phyloP scores from a whole-genome alignment of 2,329 filamentous ascomycete genomes.

The Pseudopyrenochaeta lycopersici region DNA sequence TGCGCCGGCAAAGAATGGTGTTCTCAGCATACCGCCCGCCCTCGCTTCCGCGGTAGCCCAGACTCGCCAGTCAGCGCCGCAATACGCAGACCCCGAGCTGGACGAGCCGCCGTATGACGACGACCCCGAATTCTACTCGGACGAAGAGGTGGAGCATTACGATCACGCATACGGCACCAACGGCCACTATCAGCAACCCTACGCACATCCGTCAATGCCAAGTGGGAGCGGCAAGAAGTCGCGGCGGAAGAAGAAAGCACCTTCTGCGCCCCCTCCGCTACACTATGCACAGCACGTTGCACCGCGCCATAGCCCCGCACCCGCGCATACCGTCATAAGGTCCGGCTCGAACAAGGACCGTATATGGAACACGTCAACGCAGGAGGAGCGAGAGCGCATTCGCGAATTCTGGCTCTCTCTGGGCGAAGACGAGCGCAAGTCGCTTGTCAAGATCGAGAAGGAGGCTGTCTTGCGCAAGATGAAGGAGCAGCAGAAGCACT shows the following conservation, averaged over 20 bases:
- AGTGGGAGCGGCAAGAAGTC: constrained; percentile 58
- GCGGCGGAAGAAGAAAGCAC: constrained; percentile 73
- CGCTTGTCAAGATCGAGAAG: constrained; percentile 96
- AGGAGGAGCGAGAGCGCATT: constrained; percentile 95
- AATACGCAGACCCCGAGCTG: constrained; percentile 55
- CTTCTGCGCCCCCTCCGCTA: constrained; percentile 43
- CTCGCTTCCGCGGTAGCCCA: constrained; percentile 16
- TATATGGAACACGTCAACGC: constrained; percentile 96
- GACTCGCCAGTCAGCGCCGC: constrained; percentile 42
- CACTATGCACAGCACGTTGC: constrained; percentile 39
- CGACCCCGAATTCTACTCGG: constrained; percentile 51
- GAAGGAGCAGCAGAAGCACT: constrained; percentile 99
- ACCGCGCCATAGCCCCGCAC: constrained; percentile 51
- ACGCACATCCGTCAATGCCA: constrained; percentile 31
- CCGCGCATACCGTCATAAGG: constrained; percentile 55
- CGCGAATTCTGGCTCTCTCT: constrained; percentile 98
- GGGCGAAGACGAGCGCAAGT: constrained; percentile 93
- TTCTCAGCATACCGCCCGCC: constrained; percentile 22
- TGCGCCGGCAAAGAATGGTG: constrained; percentile 38
- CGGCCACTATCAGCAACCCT: constrained; percentile 41
- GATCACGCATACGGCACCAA: constrained; percentile 44
- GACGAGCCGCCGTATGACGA: constrained; percentile 52
- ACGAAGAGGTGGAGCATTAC: constrained; percentile 45
- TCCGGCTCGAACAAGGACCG: constrained; percentile 71
- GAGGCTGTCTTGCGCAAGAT: constrained; percentile 98